Evolutionary conservation across 176 grass and related monocot species (phyloP).

Genomic region (Aegilops speltoides): DNA sequence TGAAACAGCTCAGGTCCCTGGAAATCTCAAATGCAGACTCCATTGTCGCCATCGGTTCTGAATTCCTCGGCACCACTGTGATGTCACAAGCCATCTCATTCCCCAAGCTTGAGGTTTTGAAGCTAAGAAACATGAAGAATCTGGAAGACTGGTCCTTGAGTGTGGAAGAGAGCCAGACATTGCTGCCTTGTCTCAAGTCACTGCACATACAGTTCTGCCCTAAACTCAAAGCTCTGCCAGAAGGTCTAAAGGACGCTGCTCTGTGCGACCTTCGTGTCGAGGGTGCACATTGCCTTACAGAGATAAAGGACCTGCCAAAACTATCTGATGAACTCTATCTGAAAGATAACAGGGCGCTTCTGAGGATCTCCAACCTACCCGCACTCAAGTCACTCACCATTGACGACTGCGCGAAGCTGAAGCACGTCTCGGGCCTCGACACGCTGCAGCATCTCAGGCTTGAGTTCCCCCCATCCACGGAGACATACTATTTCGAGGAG

Average conservation of each 20-base stretch:
- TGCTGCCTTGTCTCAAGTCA: constrained; percentile 67
- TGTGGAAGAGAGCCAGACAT: constrained; percentile 33
- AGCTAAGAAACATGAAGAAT: constrained; percentile 61
- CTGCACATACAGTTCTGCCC: constrained; percentile 62
- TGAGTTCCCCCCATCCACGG: constrained; percentile 60
- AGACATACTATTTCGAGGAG: constrained; percentile 82
- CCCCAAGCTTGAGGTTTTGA: constrained; percentile 63
- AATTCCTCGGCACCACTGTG: constrained; percentile 55
- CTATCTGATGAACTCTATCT: constrained; percentile 51
- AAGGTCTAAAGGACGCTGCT: constrained; percentile 46
- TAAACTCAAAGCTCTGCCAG: constrained; percentile 77
- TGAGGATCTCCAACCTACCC: constrained; percentile 52
- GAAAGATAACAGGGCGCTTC: constrained; percentile 62
- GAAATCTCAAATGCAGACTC: constrained; percentile 58
- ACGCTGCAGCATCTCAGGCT: constrained; percentile 50
- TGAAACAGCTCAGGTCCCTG: constrained; percentile 65
- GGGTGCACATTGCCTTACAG: constrained; percentile 50
- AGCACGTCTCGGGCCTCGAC: constrained; percentile 61
- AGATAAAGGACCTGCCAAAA: constrained; percentile 63
- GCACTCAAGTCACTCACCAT: constrained; percentile 44
- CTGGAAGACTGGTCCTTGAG: constrained; percentile 73
- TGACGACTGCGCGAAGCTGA: constrained; percentile 61
- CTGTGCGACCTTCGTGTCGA: constrained; percentile 49
- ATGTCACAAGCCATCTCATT: constrained; percentile 46
- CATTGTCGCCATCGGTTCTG: constrained; percentile 56